A percentile compares a stretch with the other conserved stretches of the same genome.
Evolutionary conservation across 1,284 basidiomycete genomes (phyloP).

Genomic region (Pholiota adiposa): DNA sequence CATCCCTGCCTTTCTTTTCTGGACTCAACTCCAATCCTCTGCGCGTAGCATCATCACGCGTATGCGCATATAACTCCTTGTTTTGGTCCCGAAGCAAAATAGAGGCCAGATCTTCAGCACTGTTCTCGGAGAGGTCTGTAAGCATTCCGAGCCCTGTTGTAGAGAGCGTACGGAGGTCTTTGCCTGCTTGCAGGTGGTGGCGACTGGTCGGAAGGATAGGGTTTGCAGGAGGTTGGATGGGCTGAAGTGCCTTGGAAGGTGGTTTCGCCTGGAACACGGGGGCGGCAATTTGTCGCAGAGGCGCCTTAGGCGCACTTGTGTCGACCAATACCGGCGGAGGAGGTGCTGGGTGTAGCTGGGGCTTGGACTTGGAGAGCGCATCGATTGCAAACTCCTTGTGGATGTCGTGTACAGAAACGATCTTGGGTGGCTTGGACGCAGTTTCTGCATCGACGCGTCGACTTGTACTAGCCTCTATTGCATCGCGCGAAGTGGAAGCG

Average conservation of each 20-base stretch:
- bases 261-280: constrained; percentile 14
- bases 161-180: constrained; percentile 44
- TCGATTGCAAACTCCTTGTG: neutral
- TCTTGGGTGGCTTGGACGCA: neutral
- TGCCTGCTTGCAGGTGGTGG: constrained; percentile 14
- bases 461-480: neutral
- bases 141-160: constrained; percentile 49
- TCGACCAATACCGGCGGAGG: neutral
- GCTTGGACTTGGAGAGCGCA: neutral
- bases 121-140: constrained; percentile 41
- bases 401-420: constrained; percentile 5
- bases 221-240: constrained; percentile 16
- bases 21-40: constrained; percentile 48
- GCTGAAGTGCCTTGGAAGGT: constrained; percentile 15
- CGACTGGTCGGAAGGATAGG: neutral
- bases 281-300: constrained; percentile 12
- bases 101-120: constrained; percentile 26
- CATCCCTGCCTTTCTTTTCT: constrained; percentile 42
- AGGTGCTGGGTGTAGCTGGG: constrained; percentile 11
- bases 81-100: constrained; percentile 25
- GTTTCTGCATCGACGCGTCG: neutral
- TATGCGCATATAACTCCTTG: constrained; percentile 8
- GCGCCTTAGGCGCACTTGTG: neutral
- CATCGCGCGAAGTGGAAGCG: neutral
- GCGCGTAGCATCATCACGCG: neutral